phyloP scores from a whole-genome alignment of 2,329 filamentous ascomycete species.

The Xylariaceae sp. region DNA sequence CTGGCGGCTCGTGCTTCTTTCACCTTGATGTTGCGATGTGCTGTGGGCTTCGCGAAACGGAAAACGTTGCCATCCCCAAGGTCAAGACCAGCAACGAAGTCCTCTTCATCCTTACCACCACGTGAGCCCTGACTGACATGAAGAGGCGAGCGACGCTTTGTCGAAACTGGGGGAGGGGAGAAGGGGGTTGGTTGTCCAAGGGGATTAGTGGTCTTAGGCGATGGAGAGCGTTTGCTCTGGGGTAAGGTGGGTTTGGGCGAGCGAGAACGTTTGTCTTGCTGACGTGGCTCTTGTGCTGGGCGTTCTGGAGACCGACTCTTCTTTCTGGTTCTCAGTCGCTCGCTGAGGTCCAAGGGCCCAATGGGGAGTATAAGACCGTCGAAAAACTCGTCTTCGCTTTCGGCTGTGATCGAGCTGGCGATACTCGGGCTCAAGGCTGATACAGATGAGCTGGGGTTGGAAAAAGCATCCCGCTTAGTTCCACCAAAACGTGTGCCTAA shows the following conservation, averaged over 20 bases:
- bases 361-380: conserved; percentile 83
- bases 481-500: conserved; percentile 87
- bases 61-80: conserved; percentile 81
- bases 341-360: conserved; percentile 77
- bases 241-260: not conserved
- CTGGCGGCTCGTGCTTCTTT: conserved; percentile 68
- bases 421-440: conserved; percentile 90
- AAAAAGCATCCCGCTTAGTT: conserved; percentile 73
- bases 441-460: conserved; percentile 78
- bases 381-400: conserved; percentile 90
- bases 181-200: not conserved
- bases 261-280: not conserved
- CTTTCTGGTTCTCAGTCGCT: conserved; percentile 70
- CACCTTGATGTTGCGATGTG: conserved; percentile 89
- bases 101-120: conserved; percentile 56
- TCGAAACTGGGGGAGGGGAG: conserved; percentile 8
- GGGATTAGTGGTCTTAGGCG: conserved; percentile 6
- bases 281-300: not conserved
- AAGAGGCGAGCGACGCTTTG: conserved; percentile 6
- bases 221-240: not conserved
- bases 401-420: conserved; percentile 82
- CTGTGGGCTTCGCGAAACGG: conserved; percentile 71
- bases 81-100: conserved; percentile 83
- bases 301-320: conserved; percentile 26
- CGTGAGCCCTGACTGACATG: conserved; percentile 21